phyloP scores from a whole-genome alignment of 192 early-diverging fungal genomes.

The Backusella morwellensis region DNA sequence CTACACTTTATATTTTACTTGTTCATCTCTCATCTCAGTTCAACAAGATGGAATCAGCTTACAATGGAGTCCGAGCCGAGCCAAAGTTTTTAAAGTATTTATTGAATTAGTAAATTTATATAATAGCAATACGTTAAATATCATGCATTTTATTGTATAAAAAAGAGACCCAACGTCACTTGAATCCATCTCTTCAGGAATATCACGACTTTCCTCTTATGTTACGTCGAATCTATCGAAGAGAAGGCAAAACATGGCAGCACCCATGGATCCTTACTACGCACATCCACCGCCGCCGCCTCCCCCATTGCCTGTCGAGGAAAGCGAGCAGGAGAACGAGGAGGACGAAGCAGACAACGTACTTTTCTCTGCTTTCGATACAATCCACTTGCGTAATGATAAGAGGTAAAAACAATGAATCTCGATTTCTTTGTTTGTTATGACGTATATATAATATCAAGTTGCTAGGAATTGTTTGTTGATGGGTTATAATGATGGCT shows the following conservation, averaged over 20 bases:
- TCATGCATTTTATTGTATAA: neutral
- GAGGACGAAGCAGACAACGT: neutral
- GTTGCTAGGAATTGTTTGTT: slow-evolving; percentile 40
- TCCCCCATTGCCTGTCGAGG: slow-evolving; percentile 25
- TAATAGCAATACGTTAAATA: neutral
- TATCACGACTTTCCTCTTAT: slow-evolving; percentile 62
- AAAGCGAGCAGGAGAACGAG: slow-evolving; percentile 10
- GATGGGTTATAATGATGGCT: slow-evolving; percentile 71
- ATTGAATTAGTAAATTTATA: neutral
- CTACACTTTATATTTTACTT: neutral
- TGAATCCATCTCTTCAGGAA: slow-evolving; percentile 57
- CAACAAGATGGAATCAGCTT: slow-evolving; percentile 6
- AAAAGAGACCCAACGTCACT: slow-evolving; percentile 61
- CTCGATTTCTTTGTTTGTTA: neutral
- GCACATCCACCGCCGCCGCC: slow-evolving; percentile 15
- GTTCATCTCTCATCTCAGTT: neutral
- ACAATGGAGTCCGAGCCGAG: slow-evolving; percentile 43
- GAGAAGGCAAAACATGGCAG: slow-evolving; percentile 14
- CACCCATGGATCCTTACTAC: slow-evolving; percentile 18
- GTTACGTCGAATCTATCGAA: slow-evolving; percentile 60
- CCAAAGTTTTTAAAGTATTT: slow-evolving; percentile 48
- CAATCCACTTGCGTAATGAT: neutral
- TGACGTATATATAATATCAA: slow-evolving; percentile 1
- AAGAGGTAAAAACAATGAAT: neutral
- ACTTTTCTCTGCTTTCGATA: neutral